Base-by-base conservation (phyloP, 345 rosid genomes). In the Sonneratia caseolaris region DNA sequence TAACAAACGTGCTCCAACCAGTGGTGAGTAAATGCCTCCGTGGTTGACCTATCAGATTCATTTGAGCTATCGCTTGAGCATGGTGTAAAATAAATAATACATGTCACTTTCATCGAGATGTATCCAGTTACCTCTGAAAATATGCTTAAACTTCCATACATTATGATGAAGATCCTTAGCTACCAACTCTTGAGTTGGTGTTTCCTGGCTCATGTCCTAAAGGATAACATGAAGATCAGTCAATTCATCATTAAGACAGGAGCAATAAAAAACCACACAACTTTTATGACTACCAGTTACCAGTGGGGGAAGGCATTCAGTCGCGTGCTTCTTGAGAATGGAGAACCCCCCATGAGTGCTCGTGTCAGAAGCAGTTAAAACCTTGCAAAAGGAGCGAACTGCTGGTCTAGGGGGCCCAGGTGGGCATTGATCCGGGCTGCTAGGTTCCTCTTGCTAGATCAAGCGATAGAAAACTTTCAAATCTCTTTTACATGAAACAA, bases 301-400 rank as follows among this genome's bases (percentile, higher is more conserved):
- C 97, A 94, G 81, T 0, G 85, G 91, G 74, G 98, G 98, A 76
- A 94, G 93, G 79, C 98, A 94, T 68, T 94, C 97, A 0, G 89
- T 87, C 0, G 98, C 98, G 70, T 94, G 97, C 73, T 86, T 91
- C 74, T 94, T 81, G 22, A 91, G 85, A 81, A 94, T 94, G 74
- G 97, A 93, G 79, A 94, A 91, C 5, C 98, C 98, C n/a, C 98
- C 98, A 68, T 94, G 97, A 56, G 98, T 94, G 83, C 98, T 94
- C 24, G 98, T 94, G 78, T 94, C 98, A 18, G 98, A 91, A 64
- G 67, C 51, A 47, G 51, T 47, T 47, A 47, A 47, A 47, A 47
- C 51, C 51, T 94, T 94, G 84, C 89, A 82, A 75, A 94, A 94
- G 7, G 88, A 86, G 80, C 85, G 87, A 74, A 91, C 82, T 13